Evolutionary conservation across 225 moss, liverwort and hornwort genomes (phyloP).

Genomic region (Physcomitrium patens): DNA sequence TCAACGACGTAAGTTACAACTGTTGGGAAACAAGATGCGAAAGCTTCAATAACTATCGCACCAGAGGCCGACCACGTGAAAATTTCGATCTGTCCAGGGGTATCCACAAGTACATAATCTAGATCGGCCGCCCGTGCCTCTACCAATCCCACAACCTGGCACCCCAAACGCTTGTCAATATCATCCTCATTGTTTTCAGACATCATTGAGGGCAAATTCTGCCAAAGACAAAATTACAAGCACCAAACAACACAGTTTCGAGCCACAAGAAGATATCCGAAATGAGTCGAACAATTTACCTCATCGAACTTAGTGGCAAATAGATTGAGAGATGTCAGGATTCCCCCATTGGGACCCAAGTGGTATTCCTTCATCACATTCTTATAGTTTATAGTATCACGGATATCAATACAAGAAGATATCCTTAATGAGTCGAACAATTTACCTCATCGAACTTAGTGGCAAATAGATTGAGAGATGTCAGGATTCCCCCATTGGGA

Average conservation of each 20-base stretch:
- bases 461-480: slow-evolving; percentile 89
- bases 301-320: slow-evolving; percentile 95
- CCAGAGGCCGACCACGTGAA: slow-evolving; percentile 99
- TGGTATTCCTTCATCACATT: slow-evolving; percentile 98
- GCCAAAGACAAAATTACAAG: too few relatives aligned
- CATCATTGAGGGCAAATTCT: too few relatives aligned
- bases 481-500: slow-evolving; percentile 95
- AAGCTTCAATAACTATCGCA: slow-evolving; percentile 84
- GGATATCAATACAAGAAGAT: slow-evolving; percentile 98
- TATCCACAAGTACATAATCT: slow-evolving; percentile 95
- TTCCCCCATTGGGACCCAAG: slow-evolving; percentile 93
- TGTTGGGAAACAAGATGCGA: slow-evolving; percentile 93
- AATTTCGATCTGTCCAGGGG: slow-evolving; percentile 97
- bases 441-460: slow-evolving; percentile 93
- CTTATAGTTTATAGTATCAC: slow-evolving; percentile 98
- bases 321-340: slow-evolving; percentile 92
- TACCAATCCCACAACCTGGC: slow-evolving; percentile 90
- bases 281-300: slow-evolving; percentile 41
- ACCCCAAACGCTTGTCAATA: slow-evolving; percentile 16
- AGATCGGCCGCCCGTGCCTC: slow-evolving; percentile 77
- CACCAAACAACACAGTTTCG: neutral
- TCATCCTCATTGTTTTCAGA: neutral
- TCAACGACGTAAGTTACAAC: slow-evolving; percentile 90
- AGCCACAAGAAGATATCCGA: neutral
- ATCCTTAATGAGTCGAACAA: too few relatives aligned